Evolutionary conservation across 768 basidiomycete genomes (phyloP), one percentile per base, ranked within the genome.

Genomic region (Rhodotorula toruloides): DNA sequence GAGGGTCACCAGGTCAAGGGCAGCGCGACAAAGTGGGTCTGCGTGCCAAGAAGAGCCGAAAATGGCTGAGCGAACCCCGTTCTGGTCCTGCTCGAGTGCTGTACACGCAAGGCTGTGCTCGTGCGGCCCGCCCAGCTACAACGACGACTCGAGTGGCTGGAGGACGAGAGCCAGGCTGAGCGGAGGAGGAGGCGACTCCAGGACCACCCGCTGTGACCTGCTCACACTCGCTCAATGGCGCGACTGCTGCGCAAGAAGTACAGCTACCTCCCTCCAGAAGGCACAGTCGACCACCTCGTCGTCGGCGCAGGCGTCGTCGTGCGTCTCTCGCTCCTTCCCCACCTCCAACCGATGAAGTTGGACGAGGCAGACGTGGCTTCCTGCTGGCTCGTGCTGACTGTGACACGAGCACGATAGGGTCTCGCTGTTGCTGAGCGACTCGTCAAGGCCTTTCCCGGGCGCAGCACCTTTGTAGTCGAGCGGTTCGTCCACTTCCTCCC

Each of bases 371-470:
- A n/a, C n/a, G n/a, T n/a, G n/a, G n/a, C n/a, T n/a, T n/a, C n/a
- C n/a, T n/a, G n/a, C n/a, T n/a, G 31, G 37, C 25, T 12, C 57
- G 58, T 60, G 39, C 2, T 7, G 37, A 11, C 5, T 3, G 1
- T 10, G 22, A 2, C 5, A 32, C 40, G 34, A 14, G 63, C 89
- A 87, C 90, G 61, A 86, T 89, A 71, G 70, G 94, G 94, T 0
- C 81, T 99, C 42, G 89, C 91, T 0, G 83, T 94, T 55, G 90
- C 91, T 0, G 86, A 88, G 64, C 82, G 84, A 10, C 80, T 99
- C 16, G 83, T 83, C 12, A 81, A 82, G 42, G 79, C 79, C 16
- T 87, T 87, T 72, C 85, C 85, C 4, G 76, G 79, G 14, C 86
- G 85, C 77, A 85, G 87, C 9, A 91, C 87, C 4, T 87, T 84